A percentile compares a stretch with the other conserved stretches of the same genome.
These are phyloP conservation scores for Calocybe indica DNA, from an alignment of 768 basidiomycete genomes.

Conservation along the genomic window DNA sequence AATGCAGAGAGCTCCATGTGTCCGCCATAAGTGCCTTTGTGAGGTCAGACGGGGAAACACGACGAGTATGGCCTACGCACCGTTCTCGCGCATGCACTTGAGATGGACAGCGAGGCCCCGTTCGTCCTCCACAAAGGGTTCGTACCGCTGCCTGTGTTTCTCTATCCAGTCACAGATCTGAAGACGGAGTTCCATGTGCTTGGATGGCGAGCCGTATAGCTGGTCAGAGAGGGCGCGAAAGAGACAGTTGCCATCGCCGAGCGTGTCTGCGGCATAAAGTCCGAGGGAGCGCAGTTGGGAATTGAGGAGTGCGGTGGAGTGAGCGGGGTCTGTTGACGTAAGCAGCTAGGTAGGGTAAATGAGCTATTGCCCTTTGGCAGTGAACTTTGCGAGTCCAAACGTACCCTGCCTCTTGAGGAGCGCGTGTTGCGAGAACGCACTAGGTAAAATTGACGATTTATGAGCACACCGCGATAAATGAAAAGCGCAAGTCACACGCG, in stretches of 20 bases:
- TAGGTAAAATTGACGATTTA: conserved; percentile 8
- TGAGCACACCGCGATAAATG: not conserved
- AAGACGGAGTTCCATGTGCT: conserved; percentile 61
- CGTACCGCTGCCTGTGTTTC: conserved; percentile 63
- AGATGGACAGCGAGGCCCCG: conserved; percentile 71
- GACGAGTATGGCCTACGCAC: conserved; percentile 29
- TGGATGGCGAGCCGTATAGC: conserved; percentile 66
- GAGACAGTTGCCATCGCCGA: conserved; percentile 91
- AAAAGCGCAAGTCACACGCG: conserved; percentile 3
- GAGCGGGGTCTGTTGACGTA: conserved; percentile 8
- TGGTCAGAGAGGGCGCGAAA: conserved; percentile 91
- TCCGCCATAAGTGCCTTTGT: conserved; percentile 79
- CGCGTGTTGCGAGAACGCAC: conserved; percentile 34
- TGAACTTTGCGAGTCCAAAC: conserved; percentile 43
- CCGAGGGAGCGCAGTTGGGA: conserved; percentile 73
- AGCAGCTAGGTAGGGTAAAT: conserved; percentile 7
- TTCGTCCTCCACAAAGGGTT: conserved; percentile 82
- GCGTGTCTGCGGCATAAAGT: conserved; percentile 79
- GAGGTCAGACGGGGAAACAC: conserved; percentile 1
- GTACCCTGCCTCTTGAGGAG: conserved; percentile 33
- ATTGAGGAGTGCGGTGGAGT: conserved; percentile 38
- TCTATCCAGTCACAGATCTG: conserved; percentile 84
- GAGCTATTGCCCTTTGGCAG: conserved; percentile 16
- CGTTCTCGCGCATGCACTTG: conserved; percentile 72
- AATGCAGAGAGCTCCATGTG: conserved; percentile 94